Evolutionary conservation across 768 basidiomycete genomes (phyloP).

Genomic region (Butyriboletus loyo): DNA sequence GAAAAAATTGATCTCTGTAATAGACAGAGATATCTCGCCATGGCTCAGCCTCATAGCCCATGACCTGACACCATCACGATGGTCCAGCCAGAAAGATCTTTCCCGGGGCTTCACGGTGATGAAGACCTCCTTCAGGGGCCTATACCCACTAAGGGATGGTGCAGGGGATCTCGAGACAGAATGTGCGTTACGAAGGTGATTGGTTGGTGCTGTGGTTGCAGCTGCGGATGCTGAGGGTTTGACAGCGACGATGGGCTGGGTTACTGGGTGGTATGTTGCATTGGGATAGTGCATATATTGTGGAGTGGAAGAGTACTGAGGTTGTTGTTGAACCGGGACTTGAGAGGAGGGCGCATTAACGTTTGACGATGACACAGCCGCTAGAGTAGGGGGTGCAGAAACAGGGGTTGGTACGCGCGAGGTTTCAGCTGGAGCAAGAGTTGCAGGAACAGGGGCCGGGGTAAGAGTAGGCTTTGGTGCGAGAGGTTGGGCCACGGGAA

Average conservation of each 20-base stretch:
- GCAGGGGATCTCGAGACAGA: conserved; percentile 33
- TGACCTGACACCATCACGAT: conserved; percentile 66
- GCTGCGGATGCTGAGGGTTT: conserved; percentile 16
- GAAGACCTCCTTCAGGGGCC: conserved; percentile 52
- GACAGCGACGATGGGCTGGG: conserved; percentile 23
- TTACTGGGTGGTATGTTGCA: conserved; percentile 42
- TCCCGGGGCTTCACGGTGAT: conserved; percentile 57
- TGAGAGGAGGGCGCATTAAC: conserved; percentile 31
- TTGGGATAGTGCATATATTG: conserved; percentile 53
- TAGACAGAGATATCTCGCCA: conserved; percentile 53
- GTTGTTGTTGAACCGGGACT: conserved; percentile 30
- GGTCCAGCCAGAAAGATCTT: conserved; percentile 56
- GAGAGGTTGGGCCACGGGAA: conserved; percentile 18
- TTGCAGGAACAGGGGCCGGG: conserved; percentile 19
- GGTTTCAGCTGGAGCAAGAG: conserved; percentile 20
- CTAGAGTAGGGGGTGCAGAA: conserved; percentile 10
- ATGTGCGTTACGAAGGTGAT: conserved; percentile 22
- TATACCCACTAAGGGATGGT: conserved; percentile 32
- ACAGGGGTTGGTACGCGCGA: conserved; percentile 20
- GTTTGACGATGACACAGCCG: conserved; percentile 16
- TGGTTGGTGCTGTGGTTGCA: conserved; percentile 3
- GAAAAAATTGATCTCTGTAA: conserved; percentile 54
- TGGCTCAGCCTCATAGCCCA: conserved; percentile 66
- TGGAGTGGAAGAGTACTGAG: conserved; percentile 34
- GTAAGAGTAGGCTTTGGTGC: conserved; percentile 24